Evolutionary conservation across 2,329 filamentous ascomycete species (phyloP).

Genomic region (Leptographium wingfieldii): DNA sequence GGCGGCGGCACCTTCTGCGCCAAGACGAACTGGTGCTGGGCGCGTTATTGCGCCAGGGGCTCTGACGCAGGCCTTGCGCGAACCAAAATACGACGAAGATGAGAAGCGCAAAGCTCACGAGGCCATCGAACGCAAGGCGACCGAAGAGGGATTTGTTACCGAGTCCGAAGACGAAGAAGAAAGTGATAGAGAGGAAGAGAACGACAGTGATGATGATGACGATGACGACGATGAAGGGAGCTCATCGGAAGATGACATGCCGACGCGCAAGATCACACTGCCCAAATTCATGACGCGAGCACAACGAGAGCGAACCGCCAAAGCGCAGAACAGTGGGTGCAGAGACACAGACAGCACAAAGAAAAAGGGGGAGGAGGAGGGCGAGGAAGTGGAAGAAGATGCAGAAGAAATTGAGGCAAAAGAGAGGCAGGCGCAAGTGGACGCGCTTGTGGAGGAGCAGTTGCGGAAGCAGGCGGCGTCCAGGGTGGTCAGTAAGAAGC

Average conservation of each 20-base stretch:
- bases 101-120: slow-evolving; percentile 29
- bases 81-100: slow-evolving; percentile 27
- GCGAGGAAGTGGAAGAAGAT: slow-evolving; percentile 24
- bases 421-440: slow-evolving; percentile 55
- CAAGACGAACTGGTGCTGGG: slow-evolving; percentile 43
- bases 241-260: slow-evolving; percentile 41
- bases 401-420: slow-evolving; percentile 32
- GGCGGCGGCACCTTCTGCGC: slow-evolving; percentile 21
- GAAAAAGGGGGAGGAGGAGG: slow-evolving; percentile 13
- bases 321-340: slow-evolving; percentile 19
- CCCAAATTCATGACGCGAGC: slow-evolving; percentile 52
- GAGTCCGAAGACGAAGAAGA: slow-evolving; percentile 35
- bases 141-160: slow-evolving; percentile 52
- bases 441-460: slow-evolving; percentile 78
- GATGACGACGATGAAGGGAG: slow-evolving; percentile 26
- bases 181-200: slow-evolving; percentile 27
- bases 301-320: slow-evolving; percentile 27
- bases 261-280: slow-evolving; percentile 46
- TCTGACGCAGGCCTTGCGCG: slow-evolving; percentile 15
- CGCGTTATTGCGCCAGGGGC: slow-evolving; percentile 29
- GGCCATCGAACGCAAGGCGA: slow-evolving; percentile 36
- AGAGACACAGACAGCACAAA: not conserved
- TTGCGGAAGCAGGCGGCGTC: slow-evolving; percentile 70
- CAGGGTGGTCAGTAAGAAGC: slow-evolving; percentile 52
- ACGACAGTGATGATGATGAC: slow-evolving; percentile 30